Conservation (phyloP, 1,284 basidiomycete genomes). For the Inonotus obliquus region DNA sequence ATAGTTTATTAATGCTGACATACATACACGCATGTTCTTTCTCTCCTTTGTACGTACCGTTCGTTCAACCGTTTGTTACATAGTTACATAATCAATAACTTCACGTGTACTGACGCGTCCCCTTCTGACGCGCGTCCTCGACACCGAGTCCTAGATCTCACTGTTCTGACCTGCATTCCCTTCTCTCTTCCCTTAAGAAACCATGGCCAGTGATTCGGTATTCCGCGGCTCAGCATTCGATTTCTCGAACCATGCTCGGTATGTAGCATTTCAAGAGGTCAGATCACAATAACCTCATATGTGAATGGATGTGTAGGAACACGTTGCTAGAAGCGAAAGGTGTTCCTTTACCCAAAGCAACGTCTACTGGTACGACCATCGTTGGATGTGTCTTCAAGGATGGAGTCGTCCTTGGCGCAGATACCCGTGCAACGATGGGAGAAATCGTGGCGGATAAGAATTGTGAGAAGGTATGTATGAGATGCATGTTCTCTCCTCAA, state of each 20-base stretch:
- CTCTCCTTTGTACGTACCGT: background rate
- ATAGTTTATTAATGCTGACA: background rate
- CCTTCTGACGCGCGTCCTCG: conserved; percentile 7
- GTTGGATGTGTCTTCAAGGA: conserved; percentile 94
- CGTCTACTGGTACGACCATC: conserved; percentile 96
- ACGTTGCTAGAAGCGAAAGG: conserved; percentile 70
- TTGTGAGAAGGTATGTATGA: conserved; percentile 87
- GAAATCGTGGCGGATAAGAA: conserved; percentile 99
- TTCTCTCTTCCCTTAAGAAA: background rate
- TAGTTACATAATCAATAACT: background rate
- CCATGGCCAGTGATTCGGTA: conserved; percentile 12
- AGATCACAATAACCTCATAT: background rate
- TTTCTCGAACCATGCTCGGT: conserved; percentile 19
- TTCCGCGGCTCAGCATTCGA: conserved; percentile 15
- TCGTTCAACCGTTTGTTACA: background rate
- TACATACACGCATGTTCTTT: background rate
- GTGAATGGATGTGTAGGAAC: conserved; percentile 63
- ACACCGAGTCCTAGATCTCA: background rate
- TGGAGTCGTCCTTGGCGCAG: conserved; percentile 93
- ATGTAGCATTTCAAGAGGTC: background rate
- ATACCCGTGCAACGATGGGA: conserved; percentile 94
- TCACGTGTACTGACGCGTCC: conserved; percentile 9
- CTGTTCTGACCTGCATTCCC: background rate
- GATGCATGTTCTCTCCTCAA: background rate
- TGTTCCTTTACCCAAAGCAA: conserved; percentile 73